A percentile compares a stretch with the other conserved stretches of the same genome.
Conservation (phyloP, 2,329 filamentous ascomycete genomes). For the Diaporthe velutina region DNA sequence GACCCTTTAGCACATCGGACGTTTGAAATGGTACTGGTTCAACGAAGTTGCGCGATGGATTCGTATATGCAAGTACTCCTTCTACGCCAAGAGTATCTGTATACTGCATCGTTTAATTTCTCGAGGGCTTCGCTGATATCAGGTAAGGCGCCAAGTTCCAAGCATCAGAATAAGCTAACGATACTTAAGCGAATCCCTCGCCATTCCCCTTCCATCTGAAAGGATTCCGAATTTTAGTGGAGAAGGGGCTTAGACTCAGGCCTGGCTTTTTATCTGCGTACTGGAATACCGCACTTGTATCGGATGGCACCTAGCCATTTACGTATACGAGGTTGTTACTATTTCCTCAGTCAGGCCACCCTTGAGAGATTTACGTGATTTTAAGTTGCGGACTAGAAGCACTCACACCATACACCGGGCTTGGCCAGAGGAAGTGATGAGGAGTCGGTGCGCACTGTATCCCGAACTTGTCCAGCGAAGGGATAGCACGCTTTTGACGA, state of each 20-base stretch:
- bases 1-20: not conserved
- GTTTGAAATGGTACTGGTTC: not conserved
- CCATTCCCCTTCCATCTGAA: not conserved
- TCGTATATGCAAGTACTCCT: constrained; percentile 11
- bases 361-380: too few species aligned
- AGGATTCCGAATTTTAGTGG: not conserved
- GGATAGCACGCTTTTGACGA: too few species aligned
- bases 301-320: too few species aligned
- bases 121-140: not conserved
- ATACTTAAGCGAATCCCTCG: constrained; percentile 16
- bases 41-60: not conserved
- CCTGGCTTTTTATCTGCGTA: too few species aligned
- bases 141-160: not conserved
- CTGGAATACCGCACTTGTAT: too few species aligned
- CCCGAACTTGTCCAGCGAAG: too few species aligned
- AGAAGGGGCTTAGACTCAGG: not conserved
- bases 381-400: too few species aligned
- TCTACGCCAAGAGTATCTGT: constrained; percentile 6
- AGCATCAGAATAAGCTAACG: not conserved
- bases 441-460: too few species aligned
- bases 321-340: too few species aligned
- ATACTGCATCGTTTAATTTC: not conserved
- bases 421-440: too few species aligned
- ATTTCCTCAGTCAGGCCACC: too few species aligned
- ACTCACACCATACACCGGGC: too few species aligned